Percentiles rank a stretch among this genome's conserved stretches.
These are phyloP conservation scores for Hygrophoropsis aurantiaca DNA, from an alignment of 768 basidiomycete genomes.

Conservation along the genomic window DNA sequence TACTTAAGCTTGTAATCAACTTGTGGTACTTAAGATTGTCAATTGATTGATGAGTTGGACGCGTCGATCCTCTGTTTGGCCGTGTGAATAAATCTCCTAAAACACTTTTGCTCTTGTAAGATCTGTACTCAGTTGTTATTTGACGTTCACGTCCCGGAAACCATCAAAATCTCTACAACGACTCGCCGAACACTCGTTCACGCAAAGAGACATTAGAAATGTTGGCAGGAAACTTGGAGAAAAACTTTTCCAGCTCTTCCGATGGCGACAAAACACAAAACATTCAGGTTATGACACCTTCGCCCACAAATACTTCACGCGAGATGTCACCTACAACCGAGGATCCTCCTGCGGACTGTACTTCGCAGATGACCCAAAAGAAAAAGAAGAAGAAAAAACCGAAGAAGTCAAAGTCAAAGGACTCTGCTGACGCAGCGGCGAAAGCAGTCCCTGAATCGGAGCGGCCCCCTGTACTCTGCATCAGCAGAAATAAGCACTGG, in stretches of 20 bases:
- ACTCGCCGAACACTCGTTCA: too few relatives aligned
- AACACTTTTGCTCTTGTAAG: too few relatives aligned
- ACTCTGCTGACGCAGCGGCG: constrained; percentile 27
- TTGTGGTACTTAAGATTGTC: too few relatives aligned
- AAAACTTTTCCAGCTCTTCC: not conserved
- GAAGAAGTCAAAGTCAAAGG: constrained; percentile 53
- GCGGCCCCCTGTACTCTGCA: constrained; percentile 71
- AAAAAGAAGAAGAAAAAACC: constrained; percentile 73
- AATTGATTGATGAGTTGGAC: too few relatives aligned
- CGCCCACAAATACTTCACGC: constrained; percentile 20
- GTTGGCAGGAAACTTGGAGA: not conserved
- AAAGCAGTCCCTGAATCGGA: constrained; percentile 41
- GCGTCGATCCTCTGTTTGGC: too few relatives aligned
- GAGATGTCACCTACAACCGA: constrained; percentile 21
- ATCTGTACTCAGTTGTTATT: too few relatives aligned
- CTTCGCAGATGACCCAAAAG: constrained; percentile 38
- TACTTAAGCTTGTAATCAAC: too few relatives aligned
- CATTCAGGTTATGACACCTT: constrained; percentile 6
- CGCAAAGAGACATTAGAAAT: too few relatives aligned
- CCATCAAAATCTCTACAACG: too few relatives aligned
- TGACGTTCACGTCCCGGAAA: too few relatives aligned
- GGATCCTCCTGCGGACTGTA: constrained; percentile 17
- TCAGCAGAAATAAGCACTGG: constrained; percentile 94
- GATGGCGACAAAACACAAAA: too few relatives aligned
- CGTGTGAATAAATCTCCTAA: too few relatives aligned